Conservation (phyloP, 345 rosid species). For the Brassica juncea region DNA sequence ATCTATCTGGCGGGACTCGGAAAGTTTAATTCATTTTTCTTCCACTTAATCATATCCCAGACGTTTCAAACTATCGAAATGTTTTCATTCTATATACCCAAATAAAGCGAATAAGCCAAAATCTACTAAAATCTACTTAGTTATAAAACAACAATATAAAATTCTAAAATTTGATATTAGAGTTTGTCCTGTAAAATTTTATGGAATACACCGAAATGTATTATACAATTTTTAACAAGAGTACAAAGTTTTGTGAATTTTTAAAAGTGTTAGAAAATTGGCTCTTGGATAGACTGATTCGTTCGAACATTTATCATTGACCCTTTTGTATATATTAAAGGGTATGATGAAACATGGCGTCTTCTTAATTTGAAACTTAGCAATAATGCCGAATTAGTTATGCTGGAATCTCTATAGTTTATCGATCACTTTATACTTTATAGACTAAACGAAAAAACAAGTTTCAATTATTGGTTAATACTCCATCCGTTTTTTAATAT, state of each 20-base stretch:
- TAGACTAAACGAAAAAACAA: neutral
- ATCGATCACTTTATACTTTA: slow-evolving; percentile 26
- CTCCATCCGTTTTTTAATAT: too few relatives aligned
- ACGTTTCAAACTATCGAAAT: slow-evolving; percentile 6
- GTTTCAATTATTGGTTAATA: slow-evolving; percentile 18
- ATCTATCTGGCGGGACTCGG: neutral
- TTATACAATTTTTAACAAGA: neutral
- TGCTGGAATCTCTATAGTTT: neutral
- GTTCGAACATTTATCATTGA: slow-evolving; percentile 28
- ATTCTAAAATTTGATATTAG: neutral
- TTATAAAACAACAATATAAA: too few relatives aligned
- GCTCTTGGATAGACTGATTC: slow-evolving; percentile 35
- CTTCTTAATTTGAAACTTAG: slow-evolving; percentile 32
- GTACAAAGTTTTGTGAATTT: neutral
- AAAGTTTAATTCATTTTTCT: slow-evolving; percentile 3
- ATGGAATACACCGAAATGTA: too few relatives aligned
- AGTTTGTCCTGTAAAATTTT: neutral
- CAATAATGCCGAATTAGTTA: slow-evolving; percentile 31
- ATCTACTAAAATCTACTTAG: too few relatives aligned
- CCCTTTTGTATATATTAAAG: slow-evolving; percentile 30
- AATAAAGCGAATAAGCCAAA: too few relatives aligned
- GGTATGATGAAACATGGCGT: slow-evolving; percentile 23
- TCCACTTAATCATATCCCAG: neutral
- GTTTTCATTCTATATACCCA: neutral
- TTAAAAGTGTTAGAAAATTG: slow-evolving; percentile 13